These are phyloP conservation scores for Bremia lactucae DNA, from an alignment of 352 stramenopile species.

Conservation along the genomic window DNA sequence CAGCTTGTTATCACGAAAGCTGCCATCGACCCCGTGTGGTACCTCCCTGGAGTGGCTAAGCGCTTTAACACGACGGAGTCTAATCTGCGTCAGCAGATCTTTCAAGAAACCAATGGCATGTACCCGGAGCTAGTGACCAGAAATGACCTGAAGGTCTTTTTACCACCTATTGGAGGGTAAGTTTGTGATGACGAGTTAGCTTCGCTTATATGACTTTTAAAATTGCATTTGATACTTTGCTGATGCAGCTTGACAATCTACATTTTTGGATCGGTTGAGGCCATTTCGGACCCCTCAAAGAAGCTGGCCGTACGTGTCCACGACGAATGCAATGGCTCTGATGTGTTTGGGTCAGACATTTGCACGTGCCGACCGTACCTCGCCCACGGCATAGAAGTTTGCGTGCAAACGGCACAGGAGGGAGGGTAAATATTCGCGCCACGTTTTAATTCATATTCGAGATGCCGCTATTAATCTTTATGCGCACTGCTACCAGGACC, in stretches of 20 bases:
- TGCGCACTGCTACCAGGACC: constrained; percentile 29
- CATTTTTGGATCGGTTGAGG: constrained; percentile 96
- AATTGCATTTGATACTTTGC: not conserved
- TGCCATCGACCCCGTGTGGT: constrained; percentile 98
- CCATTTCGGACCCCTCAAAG: constrained; percentile 95
- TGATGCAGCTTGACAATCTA: constrained; percentile 87
- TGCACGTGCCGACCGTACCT: constrained; percentile 99
- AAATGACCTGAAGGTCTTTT: constrained; percentile 97
- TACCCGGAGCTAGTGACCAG: constrained; percentile 98
- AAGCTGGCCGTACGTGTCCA: constrained; percentile 96
- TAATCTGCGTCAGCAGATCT: constrained; percentile 94
- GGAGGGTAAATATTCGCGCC: constrained; percentile 68
- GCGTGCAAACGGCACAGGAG: constrained; percentile 94
- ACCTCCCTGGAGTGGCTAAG: constrained; percentile 96
- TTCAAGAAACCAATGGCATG: constrained; percentile 99
- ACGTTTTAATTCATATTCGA: not conserved
- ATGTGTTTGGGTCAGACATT: constrained; percentile 98
- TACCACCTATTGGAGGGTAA: constrained; percentile 95
- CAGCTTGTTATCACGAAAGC: constrained; percentile 93
- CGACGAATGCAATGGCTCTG: constrained; percentile 98
- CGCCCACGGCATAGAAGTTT: constrained; percentile 98
- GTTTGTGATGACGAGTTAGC: constrained; percentile 5
- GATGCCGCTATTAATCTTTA: not conserved
- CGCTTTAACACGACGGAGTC: constrained; percentile 95
- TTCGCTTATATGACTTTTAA: not conserved